Evolutionary conservation across 345 rosid genomes (phyloP).

Genomic region (Bruguiera gymnorhiza): DNA sequence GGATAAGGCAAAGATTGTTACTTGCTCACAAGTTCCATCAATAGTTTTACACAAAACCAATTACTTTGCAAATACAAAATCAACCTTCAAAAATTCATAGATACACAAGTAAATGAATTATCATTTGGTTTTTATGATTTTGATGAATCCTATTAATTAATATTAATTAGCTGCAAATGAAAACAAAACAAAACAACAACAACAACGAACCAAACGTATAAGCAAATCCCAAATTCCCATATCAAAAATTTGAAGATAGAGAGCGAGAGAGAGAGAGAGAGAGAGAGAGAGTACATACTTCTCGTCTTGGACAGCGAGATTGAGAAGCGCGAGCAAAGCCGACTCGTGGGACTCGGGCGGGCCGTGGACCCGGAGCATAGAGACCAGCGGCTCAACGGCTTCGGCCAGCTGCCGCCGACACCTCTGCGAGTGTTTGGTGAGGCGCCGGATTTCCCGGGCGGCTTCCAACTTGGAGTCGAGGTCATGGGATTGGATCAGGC

Average conservation of each 20-base stretch:
- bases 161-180: too few species aligned
- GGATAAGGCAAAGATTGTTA: too few species aligned
- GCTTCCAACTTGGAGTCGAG: slow-evolving; percentile 60
- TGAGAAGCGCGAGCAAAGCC: slow-evolving; percentile 88
- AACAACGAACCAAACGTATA: slow-evolving; percentile 13
- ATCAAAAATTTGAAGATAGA: background rate
- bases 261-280: background rate
- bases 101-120: too few species aligned
- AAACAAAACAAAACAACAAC: too few species aligned
- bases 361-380: slow-evolving; percentile 54
- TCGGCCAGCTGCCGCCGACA: slow-evolving; percentile 77
- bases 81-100: too few species aligned
- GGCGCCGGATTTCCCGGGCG: slow-evolving; percentile 84
- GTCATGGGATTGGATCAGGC: slow-evolving; percentile 50
- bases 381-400: slow-evolving; percentile 73
- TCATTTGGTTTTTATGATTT: too few species aligned
- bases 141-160: too few species aligned
- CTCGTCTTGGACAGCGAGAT: slow-evolving; percentile 96
- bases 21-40: too few species aligned
- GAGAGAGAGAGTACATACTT: slow-evolving; percentile 39
- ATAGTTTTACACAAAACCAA: too few species aligned
- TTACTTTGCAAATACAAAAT: too few species aligned
- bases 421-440: slow-evolving; percentile 79
- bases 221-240: slow-evolving; percentile 1
- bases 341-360: slow-evolving; percentile 53